Evolutionary conservation across 495 filamentous ascomycete species (phyloP), one percentile per base, ranked within the genome.

Genomic region (Xylaria intraflava): DNA sequence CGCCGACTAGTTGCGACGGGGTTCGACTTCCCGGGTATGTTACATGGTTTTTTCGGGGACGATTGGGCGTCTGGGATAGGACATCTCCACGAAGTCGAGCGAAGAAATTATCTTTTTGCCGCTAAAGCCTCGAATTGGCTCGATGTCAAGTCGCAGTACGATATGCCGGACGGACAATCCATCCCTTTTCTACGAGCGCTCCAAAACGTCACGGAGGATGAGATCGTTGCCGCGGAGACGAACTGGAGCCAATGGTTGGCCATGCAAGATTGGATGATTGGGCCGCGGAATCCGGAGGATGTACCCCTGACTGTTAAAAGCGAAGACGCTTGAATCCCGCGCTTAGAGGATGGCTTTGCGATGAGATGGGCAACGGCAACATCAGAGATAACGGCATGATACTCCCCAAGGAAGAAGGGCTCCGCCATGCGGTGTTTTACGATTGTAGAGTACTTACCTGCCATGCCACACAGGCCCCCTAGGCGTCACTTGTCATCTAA

Each of bases 231-330:
- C 11, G 93, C 91, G 0, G 90, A 98, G 74, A 78, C 77, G 56
- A 83, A 74, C 51, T 95, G 88, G 87, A 88, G 83, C 61, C 81
- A 86, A 61, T 94, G 88, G 88, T 71, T 95, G 29, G 89, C 88
- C 8, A 94, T 95, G 88, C 88, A 95, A 67, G 89, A 95, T 65
- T 95, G 90, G 89, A 93, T 95, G 89, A 74, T 95, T 41, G 90
- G 88, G 12, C 73, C 75, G 27, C 62, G 78, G 41, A 72, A 72
- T 33, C 71, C 72, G 41, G 68, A 56, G 16, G 65, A 57, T 20
- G 62, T 65, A 56, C 48, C 58, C 27, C 39, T 49, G 19, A 46
- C 48, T 35, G 33, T 66, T 1, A 66, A 66, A 44, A 53, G 43
- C 20, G 63, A 66, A 49, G 59, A 60, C 9, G 36, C 23, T 22